Conservation (phyloP, 176 grass and related monocot genomes). For the Aegilops bicornis region DNA sequence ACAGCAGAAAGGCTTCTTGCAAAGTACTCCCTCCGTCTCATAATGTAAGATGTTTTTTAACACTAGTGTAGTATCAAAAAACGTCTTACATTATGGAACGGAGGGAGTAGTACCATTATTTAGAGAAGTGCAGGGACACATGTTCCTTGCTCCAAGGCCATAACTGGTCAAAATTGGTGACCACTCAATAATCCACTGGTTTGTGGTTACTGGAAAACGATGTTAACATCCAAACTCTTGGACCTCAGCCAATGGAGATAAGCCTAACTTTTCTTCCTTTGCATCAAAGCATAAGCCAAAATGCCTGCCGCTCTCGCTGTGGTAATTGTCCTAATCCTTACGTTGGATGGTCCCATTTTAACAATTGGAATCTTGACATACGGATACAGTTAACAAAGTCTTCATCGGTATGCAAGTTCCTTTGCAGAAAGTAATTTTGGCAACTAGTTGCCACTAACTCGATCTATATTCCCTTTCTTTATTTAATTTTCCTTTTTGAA, state of each 20-base stretch:
- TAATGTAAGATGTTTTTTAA: too few relatives aligned
- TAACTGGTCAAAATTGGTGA: slow-evolving; percentile 28
- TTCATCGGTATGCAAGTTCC: background rate
- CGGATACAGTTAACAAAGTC: background rate
- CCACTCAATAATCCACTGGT: slow-evolving; percentile 34
- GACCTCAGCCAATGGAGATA: slow-evolving; percentile 41
- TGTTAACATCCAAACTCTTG: slow-evolving; percentile 51
- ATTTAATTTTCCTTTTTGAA: background rate
- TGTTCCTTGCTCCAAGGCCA: slow-evolving; percentile 10
- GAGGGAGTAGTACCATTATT: background rate
- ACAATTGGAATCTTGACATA: slow-evolving; percentile 36
- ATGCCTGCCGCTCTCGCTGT: slow-evolving; percentile 21
- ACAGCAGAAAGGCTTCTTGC: background rate
- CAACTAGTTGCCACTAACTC: background rate
- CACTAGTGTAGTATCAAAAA: too few relatives aligned
- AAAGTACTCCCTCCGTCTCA: background rate
- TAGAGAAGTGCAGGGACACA: background rate
- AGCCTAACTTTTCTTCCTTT: slow-evolving; percentile 40
- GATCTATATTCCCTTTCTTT: background rate
- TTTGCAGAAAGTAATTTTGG: background rate
- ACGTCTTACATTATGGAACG: too few relatives aligned
- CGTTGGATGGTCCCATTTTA: slow-evolving; percentile 40
- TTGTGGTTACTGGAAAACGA: slow-evolving; percentile 21
- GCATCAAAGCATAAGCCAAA: slow-evolving; percentile 25
- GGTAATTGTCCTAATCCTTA: slow-evolving; percentile 44